Conservation (phyloP, 202 grass and related monocot genomes). For the Musa balbisiana region DNA sequence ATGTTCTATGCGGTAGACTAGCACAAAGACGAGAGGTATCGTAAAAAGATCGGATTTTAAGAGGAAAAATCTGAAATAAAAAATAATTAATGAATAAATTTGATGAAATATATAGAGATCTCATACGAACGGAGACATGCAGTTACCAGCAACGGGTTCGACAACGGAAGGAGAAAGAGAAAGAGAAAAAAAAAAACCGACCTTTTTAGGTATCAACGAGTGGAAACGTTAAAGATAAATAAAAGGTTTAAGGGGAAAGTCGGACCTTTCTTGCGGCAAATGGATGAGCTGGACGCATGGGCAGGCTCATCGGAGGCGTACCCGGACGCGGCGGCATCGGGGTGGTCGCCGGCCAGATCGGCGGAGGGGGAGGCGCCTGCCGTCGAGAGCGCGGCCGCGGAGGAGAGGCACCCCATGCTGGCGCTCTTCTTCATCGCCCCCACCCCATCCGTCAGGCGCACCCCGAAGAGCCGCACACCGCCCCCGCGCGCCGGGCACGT, state of each 20-base stretch:
- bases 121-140: neutral
- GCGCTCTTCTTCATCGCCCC: constrained; percentile 88
- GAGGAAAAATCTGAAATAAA: neutral
- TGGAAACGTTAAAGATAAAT: neutral
- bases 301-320: constrained; percentile 70
- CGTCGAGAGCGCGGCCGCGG: constrained; percentile 26
- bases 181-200: neutral
- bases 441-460: constrained; percentile 52
- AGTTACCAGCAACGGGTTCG: neutral
- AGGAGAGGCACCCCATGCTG: constrained; percentile 89
- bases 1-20: neutral
- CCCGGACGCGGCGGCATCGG: constrained; percentile 23
- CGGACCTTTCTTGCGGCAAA: constrained; percentile 85
- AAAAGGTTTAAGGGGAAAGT: neutral
- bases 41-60: neutral
- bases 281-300: constrained; percentile 73
- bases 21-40: neutral
- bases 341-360: constrained; percentile 9
- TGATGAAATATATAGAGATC: neutral
- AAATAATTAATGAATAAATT: too few species aligned
- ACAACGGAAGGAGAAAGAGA: neutral
- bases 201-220: neutral
- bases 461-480: constrained; percentile 67
- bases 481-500: constrained; percentile 53
- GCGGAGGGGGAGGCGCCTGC: constrained; percentile 28